A percentile compares a stretch with the other conserved stretches of the same genome.
Conservation (phyloP, 768 basidiomycete species). For the Cystobasidium tubakii region DNA sequence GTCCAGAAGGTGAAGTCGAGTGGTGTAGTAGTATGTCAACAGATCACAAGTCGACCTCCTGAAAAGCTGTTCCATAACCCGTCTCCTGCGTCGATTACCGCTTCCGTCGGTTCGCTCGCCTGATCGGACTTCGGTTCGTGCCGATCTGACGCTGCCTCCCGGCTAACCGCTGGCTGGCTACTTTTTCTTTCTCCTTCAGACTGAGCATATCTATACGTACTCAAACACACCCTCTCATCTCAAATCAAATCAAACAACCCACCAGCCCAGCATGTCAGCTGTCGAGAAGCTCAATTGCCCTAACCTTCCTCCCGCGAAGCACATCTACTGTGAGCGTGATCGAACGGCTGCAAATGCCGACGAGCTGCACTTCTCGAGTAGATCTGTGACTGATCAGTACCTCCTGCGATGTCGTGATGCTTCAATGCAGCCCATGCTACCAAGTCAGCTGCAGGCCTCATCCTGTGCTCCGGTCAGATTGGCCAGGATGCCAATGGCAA, state of each 20-base stretch:
- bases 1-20: background rate
- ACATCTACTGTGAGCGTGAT: constrained; percentile 20
- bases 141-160: too few species aligned
- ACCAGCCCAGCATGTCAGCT: background rate
- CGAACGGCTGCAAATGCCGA: background rate
- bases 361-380: background rate
- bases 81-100: background rate
- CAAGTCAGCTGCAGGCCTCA: constrained; percentile 15
- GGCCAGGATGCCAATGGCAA: constrained; percentile 25
- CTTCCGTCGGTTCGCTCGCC: background rate
- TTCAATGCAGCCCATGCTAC: constrained; percentile 25
- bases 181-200: background rate
- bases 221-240: background rate
- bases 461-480: constrained; percentile 22
- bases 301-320: background rate
- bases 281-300: constrained; percentile 15
- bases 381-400: too few species aligned
- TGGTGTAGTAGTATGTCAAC: background rate
- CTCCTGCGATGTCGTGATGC: too few species aligned
- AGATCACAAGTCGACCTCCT: background rate
- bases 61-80: background rate
- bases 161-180: background rate
- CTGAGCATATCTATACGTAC: too few species aligned
- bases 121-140: background rate
- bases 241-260: background rate